Base-by-base conservation (phyloP, 768 basidiomycete genomes). In the Leccinum boreale region DNA sequence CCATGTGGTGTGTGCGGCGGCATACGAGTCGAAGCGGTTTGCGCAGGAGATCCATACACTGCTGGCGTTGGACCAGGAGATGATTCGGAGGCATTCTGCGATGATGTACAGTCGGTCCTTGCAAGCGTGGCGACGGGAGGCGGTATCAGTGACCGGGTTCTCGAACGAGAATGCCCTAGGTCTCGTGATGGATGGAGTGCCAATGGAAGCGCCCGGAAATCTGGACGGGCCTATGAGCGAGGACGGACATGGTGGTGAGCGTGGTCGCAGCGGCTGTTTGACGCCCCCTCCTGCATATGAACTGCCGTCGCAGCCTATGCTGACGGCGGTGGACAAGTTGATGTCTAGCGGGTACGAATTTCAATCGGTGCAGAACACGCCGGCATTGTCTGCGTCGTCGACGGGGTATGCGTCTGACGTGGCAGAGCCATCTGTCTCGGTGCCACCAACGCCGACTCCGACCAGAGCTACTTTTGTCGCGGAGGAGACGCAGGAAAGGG, bases 1-100 rank as follows among this genome's bases (percentile, higher is more conserved):
- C 52, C 79, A 79, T 57, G 75, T 80, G 54, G 75, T 85, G 6
- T 74, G 80, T 50, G 71, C 67, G 15, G 74, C 76, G 5, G 77
- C 57, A 26, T 51, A 48, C 15, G 68, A 70, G 31, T 66, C 68
- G 35, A 67, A 33, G 42, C 62, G 66, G 42, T 58, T 58, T 24
- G 63, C 57, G 11, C 56, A 65, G 4, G 67, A 70, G 21, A 59
- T 52, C 15, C 63, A 65, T 6, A 56, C 63, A 26, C n/a, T 63
- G 6, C 28, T 68, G 11, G 23, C 54, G 1, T 39, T 67, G 58
- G 68, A 69, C 17, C 57, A 60, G 21, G 61, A 61, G 50, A 58
- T 58, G 24, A 59, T 61, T 23, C 59, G 44, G 11, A 58, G 53
- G 21, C 55, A 67, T 23, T 58, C 29, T 46, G 57, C 52, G n/a